These are phyloP conservation scores for Phytopythium vexans DNA, from an alignment of 352 stramenopile genomes.

Conservation along the genomic window DNA sequence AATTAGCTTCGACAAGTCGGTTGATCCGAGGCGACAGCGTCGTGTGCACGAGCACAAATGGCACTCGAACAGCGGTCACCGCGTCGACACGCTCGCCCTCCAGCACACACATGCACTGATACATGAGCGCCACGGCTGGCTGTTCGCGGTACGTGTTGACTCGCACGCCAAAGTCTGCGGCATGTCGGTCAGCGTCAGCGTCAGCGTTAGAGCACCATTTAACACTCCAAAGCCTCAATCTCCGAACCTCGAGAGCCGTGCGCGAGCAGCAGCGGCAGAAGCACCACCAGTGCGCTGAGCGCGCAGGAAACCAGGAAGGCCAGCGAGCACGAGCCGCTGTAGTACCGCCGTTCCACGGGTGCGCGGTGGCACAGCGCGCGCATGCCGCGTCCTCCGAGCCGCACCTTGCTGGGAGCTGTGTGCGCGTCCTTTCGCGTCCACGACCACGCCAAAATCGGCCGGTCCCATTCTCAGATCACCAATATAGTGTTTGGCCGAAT, in stretches of 20 bases:
- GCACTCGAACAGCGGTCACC: neutral
- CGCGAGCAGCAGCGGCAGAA: slow-evolving; percentile 60
- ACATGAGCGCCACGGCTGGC: slow-evolving; percentile 45
- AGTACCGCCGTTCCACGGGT: slow-evolving; percentile 58
- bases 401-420: slow-evolving; percentile 8
- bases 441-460: too few species aligned
- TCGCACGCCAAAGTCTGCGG: slow-evolving; percentile 57
- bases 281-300: slow-evolving; percentile 32
- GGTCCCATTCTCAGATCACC: too few species aligned
- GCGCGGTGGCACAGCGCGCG: slow-evolving; percentile 41
- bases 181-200: slow-evolving; percentile 6
- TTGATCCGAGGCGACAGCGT: slow-evolving; percentile 40
- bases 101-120: slow-evolving; percentile 58
- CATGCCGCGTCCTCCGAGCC: slow-evolving; percentile 20
- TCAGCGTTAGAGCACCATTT: slow-evolving; percentile 3
- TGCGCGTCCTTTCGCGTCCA: neutral
- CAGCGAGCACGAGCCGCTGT: slow-evolving; percentile 43
- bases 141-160: slow-evolving; percentile 65
- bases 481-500: too few species aligned
- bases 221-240: neutral
- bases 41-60: slow-evolving; percentile 39
- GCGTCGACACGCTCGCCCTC: slow-evolving; percentile 32
- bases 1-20: slow-evolving; percentile 37
- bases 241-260: slow-evolving; percentile 41
- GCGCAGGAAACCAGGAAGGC: slow-evolving; percentile 42